Conservation (phyloP, 1,284 basidiomycete genomes). For the Cryptococcus jaspeensis region DNA sequence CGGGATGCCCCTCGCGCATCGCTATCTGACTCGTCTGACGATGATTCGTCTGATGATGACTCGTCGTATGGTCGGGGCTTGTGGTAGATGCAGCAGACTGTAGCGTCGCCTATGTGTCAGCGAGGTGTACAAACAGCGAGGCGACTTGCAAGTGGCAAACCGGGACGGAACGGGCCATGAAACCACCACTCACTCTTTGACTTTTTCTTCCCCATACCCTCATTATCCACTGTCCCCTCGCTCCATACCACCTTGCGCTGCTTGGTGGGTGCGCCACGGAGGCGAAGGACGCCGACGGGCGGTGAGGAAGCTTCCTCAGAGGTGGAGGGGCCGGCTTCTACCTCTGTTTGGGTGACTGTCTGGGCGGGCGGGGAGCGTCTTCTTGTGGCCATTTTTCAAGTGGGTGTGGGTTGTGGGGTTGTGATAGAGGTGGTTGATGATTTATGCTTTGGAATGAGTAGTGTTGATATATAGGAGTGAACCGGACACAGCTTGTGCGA, state of each 20-base stretch:
- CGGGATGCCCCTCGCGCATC: background rate
- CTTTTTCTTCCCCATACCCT: slow-evolving; percentile 54
- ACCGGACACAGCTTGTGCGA: background rate
- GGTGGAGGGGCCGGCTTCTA: slow-evolving; percentile 16
- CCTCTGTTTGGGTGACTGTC: slow-evolving; percentile 28
- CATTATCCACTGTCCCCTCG: slow-evolving; percentile 54
- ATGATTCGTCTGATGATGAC: slow-evolving; percentile 51
- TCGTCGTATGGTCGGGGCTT: slow-evolving; percentile 52
- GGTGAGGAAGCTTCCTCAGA: slow-evolving; percentile 6
- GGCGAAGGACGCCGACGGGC: slow-evolving; percentile 39
- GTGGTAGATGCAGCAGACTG: slow-evolving; percentile 57
- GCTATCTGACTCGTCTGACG: slow-evolving; percentile 31
- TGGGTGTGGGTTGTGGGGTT: no score
- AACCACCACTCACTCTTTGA: slow-evolving; percentile 51
- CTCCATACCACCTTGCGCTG: slow-evolving; percentile 50
- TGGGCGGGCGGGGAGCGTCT: slow-evolving; percentile 14
- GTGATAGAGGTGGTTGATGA: slow-evolving; percentile 1
- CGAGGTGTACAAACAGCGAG: background rate
- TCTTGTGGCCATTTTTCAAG: background rate
- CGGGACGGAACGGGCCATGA: no score
- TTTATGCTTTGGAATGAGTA: slow-evolving; percentile 1
- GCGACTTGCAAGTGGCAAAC: no score
- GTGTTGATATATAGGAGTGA: background rate
- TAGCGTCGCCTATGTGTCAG: background rate
- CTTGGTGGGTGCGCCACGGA: slow-evolving; percentile 44